Evolutionary conservation across 2,329 filamentous ascomycete genomes (phyloP), one percentile per base, ranked within the genome.

Genomic region (Westerdykella sp.): DNA sequence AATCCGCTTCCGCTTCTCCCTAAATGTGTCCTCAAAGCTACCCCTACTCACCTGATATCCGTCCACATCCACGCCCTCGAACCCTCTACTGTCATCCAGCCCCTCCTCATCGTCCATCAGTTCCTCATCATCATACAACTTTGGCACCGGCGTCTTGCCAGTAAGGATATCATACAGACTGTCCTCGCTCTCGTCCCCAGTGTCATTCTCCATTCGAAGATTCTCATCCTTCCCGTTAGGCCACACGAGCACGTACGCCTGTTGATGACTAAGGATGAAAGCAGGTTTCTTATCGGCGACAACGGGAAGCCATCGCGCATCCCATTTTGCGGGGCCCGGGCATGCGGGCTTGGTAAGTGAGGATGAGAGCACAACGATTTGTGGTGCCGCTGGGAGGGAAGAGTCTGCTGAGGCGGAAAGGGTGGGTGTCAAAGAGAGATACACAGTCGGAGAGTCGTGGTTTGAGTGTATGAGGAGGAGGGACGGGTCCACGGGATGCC

Each of bases 161-260:
- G 70, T 72, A 11, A 75, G 53, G 5, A 74, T 69, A 18, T 74
- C 70, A 39, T 70, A 71, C 18, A 75, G 49, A 34, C 69, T 73
- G 48, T 75, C 73, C 22, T 74, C 71, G 41, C 66, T 69, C 5
- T 62, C 63, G 5, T 69, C 65, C 23, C 59, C 66, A 10, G 66
- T 58, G 4, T 55, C 51, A 0, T 42, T 52, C 7, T 60, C 57
- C 43, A 65, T 63, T 3, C 53, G 49, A 5, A 65, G 47, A 18
- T 68, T 60, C 28, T 54, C 44, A 34, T 67, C 60, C 45, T 59
- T 62, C 13, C 70, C 72, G 13, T 69, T 60, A 0, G 71, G 72
- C 56, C 67, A 72, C 0, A 69, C 49, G 11, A 73, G 47, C 0
- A 67, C 41, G 43, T 69, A 70, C n/a, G 55, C 57, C 6, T 61